phyloP scores from a whole-genome alignment of 1,139 yeast species.

The Suhomyces guaymorum region DNA sequence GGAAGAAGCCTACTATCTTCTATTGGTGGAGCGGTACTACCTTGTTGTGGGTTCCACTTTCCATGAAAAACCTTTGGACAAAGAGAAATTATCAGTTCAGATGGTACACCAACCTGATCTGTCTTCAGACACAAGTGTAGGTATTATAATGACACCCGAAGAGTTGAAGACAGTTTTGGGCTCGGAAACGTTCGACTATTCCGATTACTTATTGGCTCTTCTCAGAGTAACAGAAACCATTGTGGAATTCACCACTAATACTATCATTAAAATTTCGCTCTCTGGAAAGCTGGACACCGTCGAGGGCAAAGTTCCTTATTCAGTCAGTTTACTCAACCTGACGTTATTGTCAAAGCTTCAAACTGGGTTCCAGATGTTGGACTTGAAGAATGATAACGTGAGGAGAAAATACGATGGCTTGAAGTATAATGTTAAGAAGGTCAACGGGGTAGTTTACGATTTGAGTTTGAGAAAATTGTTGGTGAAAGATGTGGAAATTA shows the following conservation, averaged over 20 bases:
- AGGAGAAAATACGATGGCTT: conserved; percentile 34
- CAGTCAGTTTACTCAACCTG: conserved; percentile 26
- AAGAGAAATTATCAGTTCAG: conserved; percentile 2
- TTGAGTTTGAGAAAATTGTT: conserved; percentile 18
- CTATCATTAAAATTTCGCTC: conserved; percentile 28
- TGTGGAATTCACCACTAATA: conserved; percentile 32
- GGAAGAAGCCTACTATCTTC: conserved; percentile 25
- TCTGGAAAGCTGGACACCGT: background rate
- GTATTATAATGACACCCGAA: conserved; percentile 25
- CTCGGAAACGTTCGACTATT: conserved; percentile 21
- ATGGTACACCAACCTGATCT: conserved; percentile 5
- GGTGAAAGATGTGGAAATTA: conserved; percentile 5
- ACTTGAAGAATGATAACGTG: conserved; percentile 32
- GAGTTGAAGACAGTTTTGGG: conserved; percentile 18
- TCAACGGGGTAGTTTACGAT: conserved; percentile 30
- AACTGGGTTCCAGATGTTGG: conserved; percentile 32
- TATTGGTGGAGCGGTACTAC: conserved; percentile 24
- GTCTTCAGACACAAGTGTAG: conserved; percentile 1
- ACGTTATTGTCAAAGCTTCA: conserved; percentile 29
- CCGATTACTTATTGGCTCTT: conserved; percentile 26
- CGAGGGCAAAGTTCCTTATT: conserved; percentile 19
- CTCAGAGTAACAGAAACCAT: conserved; percentile 27
- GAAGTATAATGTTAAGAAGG: conserved; percentile 32
- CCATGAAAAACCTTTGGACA: conserved; percentile 2
- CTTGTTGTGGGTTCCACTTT: background rate